These are phyloP conservation scores for Phytophthora agathidicida DNA, from an alignment of 352 stramenopile genomes.

Conservation along the genomic window DNA sequence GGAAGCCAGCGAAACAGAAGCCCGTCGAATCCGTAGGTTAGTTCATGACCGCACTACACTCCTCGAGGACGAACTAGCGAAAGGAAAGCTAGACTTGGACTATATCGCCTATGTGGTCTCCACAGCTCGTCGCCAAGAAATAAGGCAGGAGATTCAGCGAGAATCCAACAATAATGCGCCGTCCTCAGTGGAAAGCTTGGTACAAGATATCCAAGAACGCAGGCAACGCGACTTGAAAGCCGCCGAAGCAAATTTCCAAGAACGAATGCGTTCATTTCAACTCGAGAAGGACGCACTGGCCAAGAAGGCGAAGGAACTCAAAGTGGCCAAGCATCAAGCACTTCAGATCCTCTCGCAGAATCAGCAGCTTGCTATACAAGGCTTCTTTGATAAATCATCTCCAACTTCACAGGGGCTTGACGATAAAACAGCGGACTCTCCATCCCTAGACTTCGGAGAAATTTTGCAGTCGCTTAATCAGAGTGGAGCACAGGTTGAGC, in stretches of 20 bases:
- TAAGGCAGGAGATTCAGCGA: slow-evolving; percentile 8
- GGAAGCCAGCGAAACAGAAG: slow-evolving; percentile 42
- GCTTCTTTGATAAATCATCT: slow-evolving; percentile 42
- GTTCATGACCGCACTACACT: slow-evolving; percentile 51
- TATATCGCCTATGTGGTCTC: slow-evolving; percentile 52
- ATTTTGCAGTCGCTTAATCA: slow-evolving; percentile 49
- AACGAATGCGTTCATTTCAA: slow-evolving; percentile 47
- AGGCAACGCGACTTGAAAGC: slow-evolving; percentile 40
- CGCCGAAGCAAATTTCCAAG: slow-evolving; percentile 36
- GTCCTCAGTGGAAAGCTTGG: slow-evolving; percentile 29
- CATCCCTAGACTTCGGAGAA: slow-evolving; percentile 40
- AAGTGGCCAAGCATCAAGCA: slow-evolving; percentile 47
- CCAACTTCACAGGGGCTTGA: slow-evolving; percentile 1
- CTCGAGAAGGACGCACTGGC: slow-evolving; percentile 41
- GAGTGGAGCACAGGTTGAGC: slow-evolving; percentile 35
- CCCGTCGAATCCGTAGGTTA: slow-evolving; percentile 42
- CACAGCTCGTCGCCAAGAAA: slow-evolving; percentile 8
- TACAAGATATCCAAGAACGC: slow-evolving; percentile 43
- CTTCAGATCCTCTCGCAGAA: slow-evolving; percentile 66
- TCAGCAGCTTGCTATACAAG: slow-evolving; percentile 57
- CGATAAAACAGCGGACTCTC: not conserved
- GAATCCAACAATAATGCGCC: not conserved
- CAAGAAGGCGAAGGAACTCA: slow-evolving; percentile 39
- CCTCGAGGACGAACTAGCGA: slow-evolving; percentile 53
- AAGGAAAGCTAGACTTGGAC: slow-evolving; percentile 51